Percentiles rank a stretch among this genome's conserved stretches.
Conservation (phyloP, 257 asterid species). For the Handroanthus guayacan region DNA sequence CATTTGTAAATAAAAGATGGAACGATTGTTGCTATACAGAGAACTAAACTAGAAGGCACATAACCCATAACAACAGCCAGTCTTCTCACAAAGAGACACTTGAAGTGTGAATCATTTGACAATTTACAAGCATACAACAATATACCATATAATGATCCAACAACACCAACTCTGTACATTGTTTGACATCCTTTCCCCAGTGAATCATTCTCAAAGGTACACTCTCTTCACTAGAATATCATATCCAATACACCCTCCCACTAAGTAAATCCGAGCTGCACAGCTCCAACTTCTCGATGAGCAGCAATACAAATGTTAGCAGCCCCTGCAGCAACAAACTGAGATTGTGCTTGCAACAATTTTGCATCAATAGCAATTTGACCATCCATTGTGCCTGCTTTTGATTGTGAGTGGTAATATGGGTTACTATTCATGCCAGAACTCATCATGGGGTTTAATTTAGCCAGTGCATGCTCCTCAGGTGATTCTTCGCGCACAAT, state of each 20-base stretch:
- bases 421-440: constrained; percentile 57
- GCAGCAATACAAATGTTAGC: constrained; percentile 69
- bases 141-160: constrained; percentile 13
- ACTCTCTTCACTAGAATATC: constrained; percentile 10
- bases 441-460: constrained; percentile 39
- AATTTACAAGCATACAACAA: constrained; percentile 20
- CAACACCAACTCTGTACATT: constrained; percentile 26
- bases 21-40: constrained; percentile 33
- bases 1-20: constrained; percentile 25
- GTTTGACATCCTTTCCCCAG: constrained; percentile 21
- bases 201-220: constrained; percentile 6
- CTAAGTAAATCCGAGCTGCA: constrained; percentile 66
- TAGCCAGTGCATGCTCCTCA: constrained; percentile 41
- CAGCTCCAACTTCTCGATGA: constrained; percentile 67
- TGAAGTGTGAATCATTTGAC: not conserved
- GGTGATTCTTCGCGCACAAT: constrained; percentile 38
- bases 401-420: constrained; percentile 58
- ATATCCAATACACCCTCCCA: not conserved
- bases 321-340: constrained; percentile 63
- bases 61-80: constrained; percentile 15
- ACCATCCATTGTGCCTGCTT: constrained; percentile 49
- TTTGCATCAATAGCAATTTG: constrained; percentile 67
- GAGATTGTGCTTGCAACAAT: constrained; percentile 75
- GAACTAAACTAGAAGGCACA: constrained; percentile 23
- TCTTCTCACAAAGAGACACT: constrained; percentile 12